These are phyloP conservation scores for Globisporangium orthogonon DNA, from an alignment of 352 stramenopile species.

Conservation along the genomic window DNA sequence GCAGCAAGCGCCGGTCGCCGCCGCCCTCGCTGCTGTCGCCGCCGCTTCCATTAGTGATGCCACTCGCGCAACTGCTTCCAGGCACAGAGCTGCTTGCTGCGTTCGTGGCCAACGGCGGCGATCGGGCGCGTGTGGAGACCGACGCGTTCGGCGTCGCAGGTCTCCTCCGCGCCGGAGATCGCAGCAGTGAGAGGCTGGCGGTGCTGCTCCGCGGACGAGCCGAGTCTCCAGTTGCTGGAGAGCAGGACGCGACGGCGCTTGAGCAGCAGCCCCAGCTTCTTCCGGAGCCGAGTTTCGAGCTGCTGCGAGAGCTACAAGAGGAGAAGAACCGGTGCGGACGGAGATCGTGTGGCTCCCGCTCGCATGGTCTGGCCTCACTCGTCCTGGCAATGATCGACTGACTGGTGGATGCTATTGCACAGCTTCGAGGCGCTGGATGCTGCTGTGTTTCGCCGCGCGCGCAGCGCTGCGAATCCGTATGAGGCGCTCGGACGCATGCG, in stretches of 20 bases:
- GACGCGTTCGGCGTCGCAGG: conserved; percentile 22
- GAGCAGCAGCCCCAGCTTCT: conserved; percentile 1
- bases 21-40: neutral
- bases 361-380: neutral
- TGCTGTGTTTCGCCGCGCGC: conserved; percentile 30
- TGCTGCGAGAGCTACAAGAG: conserved; percentile 28
- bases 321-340: conserved; percentile 23
- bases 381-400: neutral
- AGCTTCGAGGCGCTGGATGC: conserved; percentile 34
- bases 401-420: neutral
- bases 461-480: conserved; percentile 41
- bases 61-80: conserved; percentile 26
- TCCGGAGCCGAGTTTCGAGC: conserved; percentile 5
- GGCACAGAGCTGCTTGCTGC: conserved; percentile 26
- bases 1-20: conserved; percentile 10
- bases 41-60: neutral
- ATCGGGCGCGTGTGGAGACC: conserved; percentile 7
- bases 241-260: neutral
- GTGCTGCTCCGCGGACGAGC: neutral
- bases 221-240: neutral
- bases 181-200: neutral
- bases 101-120: neutral
- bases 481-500: conserved; percentile 47
- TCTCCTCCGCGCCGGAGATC: conserved; percentile 15
- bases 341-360: neutral